Evolutionary conservation across 2,329 filamentous ascomycete species (phyloP), one percentile per base, ranked within the genome.

Genomic region (Dothistroma pini): DNA sequence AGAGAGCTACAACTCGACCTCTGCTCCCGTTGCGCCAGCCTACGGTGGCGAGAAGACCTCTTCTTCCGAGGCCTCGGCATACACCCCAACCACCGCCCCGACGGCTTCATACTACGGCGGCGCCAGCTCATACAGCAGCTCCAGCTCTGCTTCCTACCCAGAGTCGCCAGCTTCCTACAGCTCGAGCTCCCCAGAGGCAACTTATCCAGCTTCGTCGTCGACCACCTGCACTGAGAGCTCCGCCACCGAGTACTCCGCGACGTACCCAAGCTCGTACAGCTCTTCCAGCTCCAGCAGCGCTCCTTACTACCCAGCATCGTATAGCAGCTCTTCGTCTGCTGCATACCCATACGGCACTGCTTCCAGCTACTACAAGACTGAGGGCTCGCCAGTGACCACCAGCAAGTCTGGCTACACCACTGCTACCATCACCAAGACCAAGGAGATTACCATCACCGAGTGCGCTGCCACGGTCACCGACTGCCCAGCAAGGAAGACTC

Each of bases 381-480:
- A 51, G 48, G 29, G 29, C 22, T 51, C 48, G 48, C 48, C 48
- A 51, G 21, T 51, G 2, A 51, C 48, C 29, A 29, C 12, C 21
- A 29, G 22, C 48, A 51, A 29, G 19, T 44, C 41, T 44, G 48
- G 19, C 48, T 51, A 31, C 48, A 69, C 67, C 53, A 66, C 66
- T 21, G 62, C 65, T 35, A 67, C 66, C 29, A 54, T 65, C 57
- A 60, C 57, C 32, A 57, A 54, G 48, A 67, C 67, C 59, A 63
- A 65, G 41, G 63, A 60, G 22, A 61, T 64, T 55, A 68, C 66
- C 57, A 59, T 69, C 57, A 67, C 66, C 29, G 59, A 56, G 62
- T 67, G 63, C 58, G 56, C 62, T 6, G 38, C 66, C 32, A 60
- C 55, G 12, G 64, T 66, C 57, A 61, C 58, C 54, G 49, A 62